A percentile compares a stretch with the other conserved stretches of the same genome.
Evolutionary conservation across 768 basidiomycete genomes (phyloP).

Genomic region (Russula vinacea): DNA sequence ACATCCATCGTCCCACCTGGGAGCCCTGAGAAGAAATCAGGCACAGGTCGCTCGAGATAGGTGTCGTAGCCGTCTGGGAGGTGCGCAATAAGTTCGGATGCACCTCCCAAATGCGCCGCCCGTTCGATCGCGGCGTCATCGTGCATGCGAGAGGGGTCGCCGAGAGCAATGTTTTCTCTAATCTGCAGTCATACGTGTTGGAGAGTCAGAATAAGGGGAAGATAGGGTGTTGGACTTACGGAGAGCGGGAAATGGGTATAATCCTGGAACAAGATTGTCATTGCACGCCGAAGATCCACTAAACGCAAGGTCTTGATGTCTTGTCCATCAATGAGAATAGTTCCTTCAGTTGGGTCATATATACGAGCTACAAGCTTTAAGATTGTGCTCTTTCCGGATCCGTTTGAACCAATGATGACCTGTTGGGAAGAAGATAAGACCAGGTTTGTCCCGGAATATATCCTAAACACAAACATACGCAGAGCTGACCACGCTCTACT

Average conservation of each 20-base stretch:
- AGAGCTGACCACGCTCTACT: slow-evolving; percentile 66
- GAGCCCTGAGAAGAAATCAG: slow-evolving; percentile 61
- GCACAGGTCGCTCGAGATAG: slow-evolving; percentile 66
- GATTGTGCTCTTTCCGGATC: slow-evolving; percentile 77
- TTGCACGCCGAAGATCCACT: slow-evolving; percentile 59
- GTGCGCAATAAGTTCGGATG: slow-evolving; percentile 57
- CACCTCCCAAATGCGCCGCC: slow-evolving; percentile 70
- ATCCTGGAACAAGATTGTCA: slow-evolving; percentile 78
- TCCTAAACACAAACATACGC: slow-evolving; percentile 45
- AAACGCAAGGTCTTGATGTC: slow-evolving; percentile 64
- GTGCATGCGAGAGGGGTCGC: slow-evolving; percentile 53
- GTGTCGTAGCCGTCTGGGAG: slow-evolving; percentile 68
- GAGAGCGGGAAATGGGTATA: slow-evolving; percentile 77
- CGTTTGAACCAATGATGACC: slow-evolving; percentile 78
- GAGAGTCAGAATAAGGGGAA: not conserved
- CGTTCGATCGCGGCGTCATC: slow-evolving; percentile 59
- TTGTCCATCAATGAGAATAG: slow-evolving; percentile 61
- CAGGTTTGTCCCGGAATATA: not conserved
- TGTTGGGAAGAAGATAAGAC: slow-evolving; percentile 31
- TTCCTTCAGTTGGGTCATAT: slow-evolving; percentile 66
- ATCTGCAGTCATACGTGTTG: slow-evolving; percentile 44
- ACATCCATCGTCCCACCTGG: slow-evolving; percentile 63
- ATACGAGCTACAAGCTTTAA: slow-evolving; percentile 69
- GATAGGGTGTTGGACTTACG: slow-evolving; percentile 40
- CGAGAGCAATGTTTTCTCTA: slow-evolving; percentile 72